Evolutionary conservation across 148 eudicot genomes (phyloP), one percentile per base, ranked within the genome.

Genomic region (Agrostemma githago): DNA sequence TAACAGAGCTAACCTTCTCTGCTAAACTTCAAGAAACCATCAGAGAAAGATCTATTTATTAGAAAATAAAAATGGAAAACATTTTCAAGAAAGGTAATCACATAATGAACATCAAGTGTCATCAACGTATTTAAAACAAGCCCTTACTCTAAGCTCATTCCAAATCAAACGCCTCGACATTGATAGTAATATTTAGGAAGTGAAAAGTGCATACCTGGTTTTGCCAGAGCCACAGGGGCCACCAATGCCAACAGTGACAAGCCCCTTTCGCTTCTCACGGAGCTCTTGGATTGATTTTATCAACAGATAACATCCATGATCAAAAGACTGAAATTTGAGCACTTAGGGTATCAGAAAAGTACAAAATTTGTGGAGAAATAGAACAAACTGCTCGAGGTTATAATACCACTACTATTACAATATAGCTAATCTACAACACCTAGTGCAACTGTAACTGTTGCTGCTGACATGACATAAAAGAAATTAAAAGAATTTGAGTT

Each of bases 151-250:
- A 10, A 3, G 7, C 4, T 68, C 39, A 16, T 46, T 40, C n/a
- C 51, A 40, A 40, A 40, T 41, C 9, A 6, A 26, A 64, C 10
- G 15, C 4, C 16, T 64, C 5, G 14, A 10, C 8, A 15, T 9
- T 12, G 1, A 48, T 12, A 8, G 53, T 48, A 48, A 48, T 48
- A 48, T 26, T 26, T 26, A 26, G 34, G 41, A 62, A 40, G 19
- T 7, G 15, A 66, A 41, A 56, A 6, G n/a, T 10, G 16, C 34
- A 39, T 81, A 92, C 99, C 99, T 95, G 41, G 99, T 69, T 89
- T 95, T 95, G 69, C 99, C 99, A 0, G 97, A 95, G 57, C 99
- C 99, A 83, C 93, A 92, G 3, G 99, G 99, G 78, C 99, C 99
- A 63, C 99, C 99, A 72, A 95, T 95, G 60, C 99, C 99, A 58